phyloP scores from a whole-genome alignment of 1,139 yeast species.

The Wickerhamomyces sp. region DNA sequence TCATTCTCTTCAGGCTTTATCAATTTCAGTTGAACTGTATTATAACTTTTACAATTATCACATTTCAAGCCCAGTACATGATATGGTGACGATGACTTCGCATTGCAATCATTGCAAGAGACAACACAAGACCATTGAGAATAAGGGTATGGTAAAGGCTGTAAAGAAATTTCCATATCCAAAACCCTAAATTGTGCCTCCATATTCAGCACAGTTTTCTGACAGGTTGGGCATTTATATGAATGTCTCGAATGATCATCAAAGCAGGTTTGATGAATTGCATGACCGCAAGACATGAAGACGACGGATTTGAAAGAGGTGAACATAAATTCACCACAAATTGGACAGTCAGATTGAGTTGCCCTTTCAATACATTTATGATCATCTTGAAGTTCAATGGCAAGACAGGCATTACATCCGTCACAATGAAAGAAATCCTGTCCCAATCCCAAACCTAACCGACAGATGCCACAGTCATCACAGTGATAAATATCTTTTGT shows the following conservation, averaged over 20 bases:
- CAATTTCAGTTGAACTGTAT: conserved; percentile 68
- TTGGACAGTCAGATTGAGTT: conserved; percentile 89
- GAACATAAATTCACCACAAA: conserved; percentile 88
- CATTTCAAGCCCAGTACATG: conserved; percentile 88
- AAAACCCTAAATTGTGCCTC: conserved; percentile 82
- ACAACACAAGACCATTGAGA: conserved; percentile 70
- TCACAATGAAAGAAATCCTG: conserved; percentile 89
- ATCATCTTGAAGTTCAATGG: conserved; percentile 69
- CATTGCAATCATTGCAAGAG: conserved; percentile 86
- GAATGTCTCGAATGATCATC: conserved; percentile 74
- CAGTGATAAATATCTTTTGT: conserved; percentile 85
- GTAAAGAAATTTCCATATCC: conserved; percentile 75
- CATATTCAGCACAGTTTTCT: conserved; percentile 78
- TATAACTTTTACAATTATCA: conserved; percentile 79
- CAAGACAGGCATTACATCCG: conserved; percentile 85
- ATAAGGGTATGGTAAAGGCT: conserved; percentile 78
- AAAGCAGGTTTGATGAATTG: conserved; percentile 83
- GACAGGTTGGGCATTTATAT: conserved; percentile 88
- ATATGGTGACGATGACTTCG: conserved; percentile 69
- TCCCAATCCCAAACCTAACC: conserved; percentile 82
- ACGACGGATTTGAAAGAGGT: conserved; percentile 82
- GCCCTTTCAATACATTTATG: conserved; percentile 85
- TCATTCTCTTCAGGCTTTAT: conserved; percentile 38
- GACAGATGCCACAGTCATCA: conserved; percentile 87
- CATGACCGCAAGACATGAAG: conserved; percentile 90